These are phyloP conservation scores for Barnettozyma siamensis DNA, from an alignment of 805 yeast genomes.

Conservation along the genomic window DNA sequence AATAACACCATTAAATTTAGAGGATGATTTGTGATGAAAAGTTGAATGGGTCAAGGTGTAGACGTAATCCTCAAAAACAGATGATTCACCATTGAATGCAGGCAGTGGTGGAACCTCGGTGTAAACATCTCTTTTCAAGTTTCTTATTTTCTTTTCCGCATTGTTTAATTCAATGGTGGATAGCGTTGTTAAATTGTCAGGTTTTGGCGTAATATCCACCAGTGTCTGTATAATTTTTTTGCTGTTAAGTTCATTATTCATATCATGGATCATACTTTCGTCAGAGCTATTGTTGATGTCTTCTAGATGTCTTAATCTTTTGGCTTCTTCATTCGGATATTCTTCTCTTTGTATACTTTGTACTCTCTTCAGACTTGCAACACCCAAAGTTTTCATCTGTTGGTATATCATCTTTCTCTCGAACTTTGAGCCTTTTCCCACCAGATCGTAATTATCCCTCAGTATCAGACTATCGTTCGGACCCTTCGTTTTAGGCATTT, in stretches of 20 bases:
- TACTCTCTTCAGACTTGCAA: conserved; percentile 24
- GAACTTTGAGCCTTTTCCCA: conserved; percentile 28
- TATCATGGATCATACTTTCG: conserved; percentile 12
- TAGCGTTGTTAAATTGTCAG: conserved; percentile 9
- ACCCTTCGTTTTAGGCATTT: not conserved
- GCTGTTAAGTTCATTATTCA: conserved; percentile 16
- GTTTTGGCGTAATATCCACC: conserved; percentile 20
- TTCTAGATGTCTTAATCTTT: conserved; percentile 6
- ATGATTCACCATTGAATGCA: conserved; percentile 23
- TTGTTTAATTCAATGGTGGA: conserved; percentile 13
- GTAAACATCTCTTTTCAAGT: conserved; percentile 19
- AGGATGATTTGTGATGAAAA: conserved; percentile 31
- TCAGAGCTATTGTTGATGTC: conserved; percentile 1
- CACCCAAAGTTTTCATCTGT: conserved; percentile 25
- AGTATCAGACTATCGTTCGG: conserved; percentile 5
- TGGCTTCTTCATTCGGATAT: conserved; percentile 18
- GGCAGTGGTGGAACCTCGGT: conserved; percentile 34
- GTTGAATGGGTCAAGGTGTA: conserved; percentile 33
- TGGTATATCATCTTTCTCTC: conserved; percentile 25
- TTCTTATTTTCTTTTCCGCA: not conserved
- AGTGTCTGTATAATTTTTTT: conserved; percentile 22
- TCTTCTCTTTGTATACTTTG: conserved; percentile 8
- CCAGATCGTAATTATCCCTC: conserved; percentile 11
- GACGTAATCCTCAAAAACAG: conserved; percentile 28
- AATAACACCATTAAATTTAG: conserved; percentile 32